These are phyloP conservation scores for Diutina catenulata DNA, from an alignment of 1,139 yeast genomes.

Conservation along the genomic window DNA sequence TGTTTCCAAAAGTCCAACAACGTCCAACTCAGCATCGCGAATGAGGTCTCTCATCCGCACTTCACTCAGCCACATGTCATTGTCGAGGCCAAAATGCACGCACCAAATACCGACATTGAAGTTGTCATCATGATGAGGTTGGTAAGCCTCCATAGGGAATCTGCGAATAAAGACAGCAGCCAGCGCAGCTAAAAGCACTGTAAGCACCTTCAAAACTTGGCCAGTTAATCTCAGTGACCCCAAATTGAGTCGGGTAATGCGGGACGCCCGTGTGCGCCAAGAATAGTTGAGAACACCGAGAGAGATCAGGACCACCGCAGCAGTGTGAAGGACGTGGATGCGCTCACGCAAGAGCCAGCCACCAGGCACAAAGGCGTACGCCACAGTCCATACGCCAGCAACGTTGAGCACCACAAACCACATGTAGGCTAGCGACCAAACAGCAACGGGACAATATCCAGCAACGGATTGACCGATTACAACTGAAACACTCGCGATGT, in stretches of 20 bases:
- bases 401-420: conserved; percentile 46
- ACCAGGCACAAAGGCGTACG: conserved; percentile 96
- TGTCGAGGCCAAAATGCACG: conserved; percentile 90
- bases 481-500: conserved; percentile 56
- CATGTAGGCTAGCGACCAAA: conserved; percentile 49
- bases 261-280: conserved; percentile 14
- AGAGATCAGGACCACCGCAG: conserved; percentile 32
- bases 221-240: conserved; percentile 14
- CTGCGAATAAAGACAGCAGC: conserved; percentile 41
- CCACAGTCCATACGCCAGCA: conserved; percentile 94
- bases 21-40: conserved; percentile 77
- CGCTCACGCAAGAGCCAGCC: conserved; percentile 84
- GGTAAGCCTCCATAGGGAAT: conserved; percentile 43
- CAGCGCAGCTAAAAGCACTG: conserved; percentile 22
- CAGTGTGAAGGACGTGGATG: conserved; percentile 57
- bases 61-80: conserved; percentile 97
- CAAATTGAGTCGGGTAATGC: conserved; percentile 14
- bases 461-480: conserved; percentile 45
- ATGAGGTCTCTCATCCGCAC: conserved; percentile 78
- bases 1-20: conserved; percentile 80
- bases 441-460: conserved; percentile 44
- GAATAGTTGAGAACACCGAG: conserved; percentile 25
- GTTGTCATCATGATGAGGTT: conserved; percentile 70
- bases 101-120: conserved; percentile 98
- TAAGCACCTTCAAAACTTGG: conserved; percentile 16